Conservation (phyloP, 2,329 filamentous ascomycete species). For the Rutstroemia sp. region DNA sequence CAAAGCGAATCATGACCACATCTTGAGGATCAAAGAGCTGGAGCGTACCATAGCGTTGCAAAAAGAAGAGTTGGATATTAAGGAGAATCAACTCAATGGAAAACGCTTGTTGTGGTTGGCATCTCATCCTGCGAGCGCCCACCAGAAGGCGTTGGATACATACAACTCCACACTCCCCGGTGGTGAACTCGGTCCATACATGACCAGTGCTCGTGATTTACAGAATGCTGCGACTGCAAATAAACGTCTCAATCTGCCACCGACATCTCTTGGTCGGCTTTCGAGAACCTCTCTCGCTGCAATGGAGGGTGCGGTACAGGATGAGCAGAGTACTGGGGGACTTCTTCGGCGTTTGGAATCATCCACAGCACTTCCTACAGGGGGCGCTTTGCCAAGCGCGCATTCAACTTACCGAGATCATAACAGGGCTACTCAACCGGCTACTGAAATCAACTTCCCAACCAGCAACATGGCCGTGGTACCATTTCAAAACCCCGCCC, state of each 20-base stretch:
- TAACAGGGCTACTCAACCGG: too few species aligned
- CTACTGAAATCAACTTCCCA: too few species aligned
- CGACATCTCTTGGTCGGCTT: conserved; percentile 1
- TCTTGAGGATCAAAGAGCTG: neutral
- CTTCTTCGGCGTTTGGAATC: too few species aligned
- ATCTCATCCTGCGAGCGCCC: conserved; percentile 2
- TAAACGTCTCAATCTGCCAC: neutral
- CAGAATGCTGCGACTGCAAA: neutral
- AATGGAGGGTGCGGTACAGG: conserved; percentile 1
- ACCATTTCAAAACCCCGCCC: neutral
- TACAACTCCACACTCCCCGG: neutral
- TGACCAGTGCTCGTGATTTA: neutral
- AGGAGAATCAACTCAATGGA: conserved; percentile 5
- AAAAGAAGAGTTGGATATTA: conserved; percentile 4
- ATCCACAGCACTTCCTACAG: too few species aligned
- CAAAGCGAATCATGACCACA: neutral
- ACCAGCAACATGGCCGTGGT: neutral
- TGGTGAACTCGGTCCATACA: neutral
- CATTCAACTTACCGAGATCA: too few species aligned
- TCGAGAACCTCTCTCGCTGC: conserved; percentile 3
- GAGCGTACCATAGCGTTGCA: neutral
- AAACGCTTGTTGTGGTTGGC: conserved; percentile 7
- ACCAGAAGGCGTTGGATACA: neutral
- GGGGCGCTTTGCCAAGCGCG: too few species aligned
- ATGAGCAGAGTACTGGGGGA: neutral